Base-by-base conservation (phyloP, 768 basidiomycete species). In the Ramaria rubella region DNA sequence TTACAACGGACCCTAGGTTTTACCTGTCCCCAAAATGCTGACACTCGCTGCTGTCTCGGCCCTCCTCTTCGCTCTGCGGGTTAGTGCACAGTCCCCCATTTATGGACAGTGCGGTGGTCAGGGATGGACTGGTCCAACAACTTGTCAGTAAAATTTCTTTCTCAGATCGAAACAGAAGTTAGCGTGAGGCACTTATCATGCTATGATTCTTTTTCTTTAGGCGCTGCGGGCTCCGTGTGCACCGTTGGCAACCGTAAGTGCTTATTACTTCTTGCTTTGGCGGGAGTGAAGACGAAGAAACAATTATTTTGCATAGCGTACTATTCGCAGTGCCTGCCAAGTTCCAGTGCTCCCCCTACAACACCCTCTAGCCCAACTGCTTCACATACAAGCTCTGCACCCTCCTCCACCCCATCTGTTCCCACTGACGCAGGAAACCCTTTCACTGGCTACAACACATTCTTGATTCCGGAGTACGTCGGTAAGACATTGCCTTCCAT, bases 21-120 rank as follows among this genome's bases (percentile, higher is more conserved):
- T 11, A 27, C 24, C 31, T 31, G 4, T 19, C 26, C 11, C 53
- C 67, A 64, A 65, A 58, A 79, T 78, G 79, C 74, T 76, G 67
- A 78, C 75, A 69, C 75, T 73, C 61, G 65, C 74, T 53, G 68
- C 76, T 45, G 72, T 75, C 58, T 65, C 77, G 49, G 62, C 76
- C 33, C 67, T 74, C 42, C 61, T 80, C 52, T 65, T 77, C 19
- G 77, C 79, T 1, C 69, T 73, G 50, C 68, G 78, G 59, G 75
- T 74, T 31, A 60, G 65, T 52, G 81, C 78, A 52, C 72, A 75
- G 49, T 62, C 23, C 17, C 69, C 75, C 15, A 46, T 76, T 33
- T 82, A 67, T 46, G 77, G 73, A 7, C 82, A 82, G 62, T 83
- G 81, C 61, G 80, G 80, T 65, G 81, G 80, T 40, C 70, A 70